Base-by-base conservation (phyloP, 768 basidiomycete species). In the Cytidiella melzeri region DNA sequence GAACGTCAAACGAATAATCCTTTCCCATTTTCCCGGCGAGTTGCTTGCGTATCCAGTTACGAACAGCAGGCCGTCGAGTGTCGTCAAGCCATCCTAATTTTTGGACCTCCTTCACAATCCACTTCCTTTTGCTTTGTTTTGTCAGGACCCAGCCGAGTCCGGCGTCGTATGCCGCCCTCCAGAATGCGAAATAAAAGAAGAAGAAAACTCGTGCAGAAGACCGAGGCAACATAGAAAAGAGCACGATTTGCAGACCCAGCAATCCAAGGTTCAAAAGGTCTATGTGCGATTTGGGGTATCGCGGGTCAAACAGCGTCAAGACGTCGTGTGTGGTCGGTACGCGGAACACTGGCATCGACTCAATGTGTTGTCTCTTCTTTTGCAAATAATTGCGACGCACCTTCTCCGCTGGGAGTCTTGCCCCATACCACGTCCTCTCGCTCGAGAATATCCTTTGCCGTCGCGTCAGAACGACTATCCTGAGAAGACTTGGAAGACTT, bases 101-200 rank as follows among this genome's bases (percentile, higher is more conserved):
- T 49, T 87, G 79, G 1, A 97, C 74, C 57, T 85, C 80, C 25
- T 80, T 73, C 40, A 96, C 92, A 57, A 99, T 90, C 88, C 92
- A 97, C 60, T 81, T 86, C 69, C 81, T 84, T 72, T 95, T 94
- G 73, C 92, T 95, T 69, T 99, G 96, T 64, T 89, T 87, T 9
- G 91, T 91, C 50, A 99, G 73, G 10, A 97, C 79, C 84, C 87
- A 96, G 0, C 93, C 96, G 41, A 99, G 78, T 0, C 95, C 95
- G 26, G 79, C 84, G 65, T 99, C 90, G 63, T 99, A 99, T 9
- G 89, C 84, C 3, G 79, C 75, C 2, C 96, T 73, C 92, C 94
- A 99, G 65, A 97, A 90, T 9, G 82, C 82, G 61, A 99, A 97
- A 67, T 94, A 95, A 52, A 87, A 50, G 20, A 93, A 68, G 73